Percentiles rank a stretch among this genome's conserved stretches.
Evolutionary conservation across 208 protist species (phyloP).

Genomic region (Naegleria lovaniensis): DNA sequence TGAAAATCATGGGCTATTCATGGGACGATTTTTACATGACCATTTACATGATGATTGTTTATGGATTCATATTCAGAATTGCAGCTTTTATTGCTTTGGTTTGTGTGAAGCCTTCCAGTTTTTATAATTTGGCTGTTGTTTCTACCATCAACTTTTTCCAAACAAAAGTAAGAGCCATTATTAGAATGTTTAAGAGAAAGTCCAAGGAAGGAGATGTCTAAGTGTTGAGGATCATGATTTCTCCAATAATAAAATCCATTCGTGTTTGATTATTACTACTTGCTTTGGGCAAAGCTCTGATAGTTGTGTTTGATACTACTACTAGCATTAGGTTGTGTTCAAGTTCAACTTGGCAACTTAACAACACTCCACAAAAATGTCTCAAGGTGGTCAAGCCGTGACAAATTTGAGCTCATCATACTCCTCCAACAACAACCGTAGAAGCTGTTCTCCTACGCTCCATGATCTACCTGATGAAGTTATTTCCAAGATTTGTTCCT

Average conservation of each 20-base stretch:
- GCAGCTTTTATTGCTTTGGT: neutral
- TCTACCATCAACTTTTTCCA: neutral
- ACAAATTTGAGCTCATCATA: no score
- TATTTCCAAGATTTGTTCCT: neutral
- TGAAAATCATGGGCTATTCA: neutral
- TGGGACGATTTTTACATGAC: neutral
- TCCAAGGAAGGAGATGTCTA: neutral
- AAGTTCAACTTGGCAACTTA: no score
- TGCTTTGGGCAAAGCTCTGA: no score
- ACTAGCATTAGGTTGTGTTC: no score
- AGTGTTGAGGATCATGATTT: no score
- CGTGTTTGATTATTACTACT: no score
- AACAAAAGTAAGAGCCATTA: neutral
- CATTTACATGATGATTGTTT: neutral
- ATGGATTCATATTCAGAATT: neutral
- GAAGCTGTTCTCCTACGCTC: no score
- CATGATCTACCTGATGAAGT: neutral
- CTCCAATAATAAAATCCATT: no score
- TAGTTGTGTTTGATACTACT: no score
- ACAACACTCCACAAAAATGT: no score
- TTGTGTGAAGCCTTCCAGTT: neutral
- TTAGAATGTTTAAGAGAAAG: neutral
- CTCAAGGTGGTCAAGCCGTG: no score
- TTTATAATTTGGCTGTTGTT: neutral
- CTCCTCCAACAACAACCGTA: no score